A percentile compares a stretch with the other conserved stretches of the same genome.
Evolutionary conservation across 2,329 filamentous ascomycete species (phyloP).

Genomic region (Paecilomyces formosus): DNA sequence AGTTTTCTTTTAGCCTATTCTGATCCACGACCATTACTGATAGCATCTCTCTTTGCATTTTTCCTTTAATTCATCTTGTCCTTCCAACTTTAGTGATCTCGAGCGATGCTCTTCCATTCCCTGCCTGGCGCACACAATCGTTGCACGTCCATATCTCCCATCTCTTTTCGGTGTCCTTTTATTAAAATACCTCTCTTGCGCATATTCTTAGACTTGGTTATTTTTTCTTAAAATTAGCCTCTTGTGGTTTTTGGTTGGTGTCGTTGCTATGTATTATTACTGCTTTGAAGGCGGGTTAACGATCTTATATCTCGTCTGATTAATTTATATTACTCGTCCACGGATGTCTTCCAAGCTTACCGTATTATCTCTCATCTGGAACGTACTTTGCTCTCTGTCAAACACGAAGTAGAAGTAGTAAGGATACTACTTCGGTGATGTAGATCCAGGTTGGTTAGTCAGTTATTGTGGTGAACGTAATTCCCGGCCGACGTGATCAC

Average conservation of each 20-base stretch:
- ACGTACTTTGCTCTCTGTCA: too few relatives aligned
- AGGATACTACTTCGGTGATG: too few relatives aligned
- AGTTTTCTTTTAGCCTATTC: not conserved
- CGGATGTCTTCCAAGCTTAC: too few relatives aligned
- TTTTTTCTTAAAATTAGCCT: not conserved
- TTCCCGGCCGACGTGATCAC: too few relatives aligned
- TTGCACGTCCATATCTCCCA: not conserved
- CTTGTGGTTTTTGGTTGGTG: not conserved
- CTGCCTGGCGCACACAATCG: not conserved
- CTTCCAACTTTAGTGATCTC: not conserved
- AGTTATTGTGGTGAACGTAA: too few relatives aligned
- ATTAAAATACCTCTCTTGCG: not conserved
- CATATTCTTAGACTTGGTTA: not conserved
- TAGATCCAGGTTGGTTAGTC: too few relatives aligned
- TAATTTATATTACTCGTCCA: not conserved
- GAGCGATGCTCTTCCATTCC: not conserved
- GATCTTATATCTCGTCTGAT: not conserved
- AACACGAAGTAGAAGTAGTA: too few relatives aligned
- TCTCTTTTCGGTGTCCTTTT: not conserved
- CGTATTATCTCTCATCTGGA: too few relatives aligned
- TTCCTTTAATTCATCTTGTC: not conserved
- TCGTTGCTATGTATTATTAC: not conserved
- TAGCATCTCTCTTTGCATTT: not conserved
- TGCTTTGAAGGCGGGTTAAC: not conserved
- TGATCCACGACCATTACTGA: not conserved